Base-by-base conservation (phyloP, 768 basidiomycete genomes). In the Panaeolus papilionaceus region DNA sequence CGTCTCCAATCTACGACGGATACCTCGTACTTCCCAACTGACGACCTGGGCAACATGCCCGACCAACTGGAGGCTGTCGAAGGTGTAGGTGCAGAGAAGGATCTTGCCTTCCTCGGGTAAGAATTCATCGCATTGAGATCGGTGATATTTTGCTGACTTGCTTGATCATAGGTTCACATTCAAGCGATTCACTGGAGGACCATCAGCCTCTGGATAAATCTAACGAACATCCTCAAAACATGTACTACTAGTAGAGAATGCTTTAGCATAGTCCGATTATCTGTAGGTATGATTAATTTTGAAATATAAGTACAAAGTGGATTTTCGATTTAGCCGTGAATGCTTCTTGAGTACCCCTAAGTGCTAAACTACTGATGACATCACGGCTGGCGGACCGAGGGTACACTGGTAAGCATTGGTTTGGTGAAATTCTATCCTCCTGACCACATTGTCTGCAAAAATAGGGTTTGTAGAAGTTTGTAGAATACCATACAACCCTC, bases 21-120 rank as follows among this genome's bases (percentile, higher is more conserved):
- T 74, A 98, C 96, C 0, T 93, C 92, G 2, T 97, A 98, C 81
- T 98, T 98, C 92, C 96, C 96, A 2, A 95, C 93, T 3, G 96
- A 98, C 71, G 96, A 98, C 72, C 86, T 96, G 28, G 89, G 90
- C 44, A 88, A 92, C 71, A 86, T 88, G 62, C 82, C 88, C 4
- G 86, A 86, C 69, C 85, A 88, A 64, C 78, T 89, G 62, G 88
- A 89, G 68, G 78, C 78, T 68, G 88, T 88, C 42, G 88, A 90
- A 72, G 85, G 86, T 62, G 82, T 90, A 62, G 83, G 87, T 64
- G 86, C 88, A 64, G 89, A 90, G 78, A 88, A 90, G 68, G 87
- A 90, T 77, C 81, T 90, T 66, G 89, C 89, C 45, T 90, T 89
- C 81, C 78, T 90, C 51, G 87, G 87, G 89, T 89, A 71, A 54